A percentile compares a stretch with the other conserved stretches of the same genome.
Evolutionary conservation across 1,284 basidiomycete genomes (phyloP).

Genomic region (Spongiforma sp.): DNA sequence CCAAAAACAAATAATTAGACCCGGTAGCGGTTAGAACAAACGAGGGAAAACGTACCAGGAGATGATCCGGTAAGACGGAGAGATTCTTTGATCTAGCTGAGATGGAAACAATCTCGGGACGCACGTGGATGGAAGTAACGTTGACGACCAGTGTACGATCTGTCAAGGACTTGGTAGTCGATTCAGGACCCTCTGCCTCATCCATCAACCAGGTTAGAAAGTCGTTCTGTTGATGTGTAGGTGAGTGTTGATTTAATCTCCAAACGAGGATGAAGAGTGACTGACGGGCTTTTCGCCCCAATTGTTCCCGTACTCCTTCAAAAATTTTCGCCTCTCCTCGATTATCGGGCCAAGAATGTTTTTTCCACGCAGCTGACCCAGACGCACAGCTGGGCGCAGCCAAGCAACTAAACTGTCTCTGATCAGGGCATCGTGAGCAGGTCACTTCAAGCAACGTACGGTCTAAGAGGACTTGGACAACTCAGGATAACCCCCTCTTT

Average conservation of each 20-base stretch:
- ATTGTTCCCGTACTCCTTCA: conserved; percentile 40
- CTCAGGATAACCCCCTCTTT: conserved; percentile 8
- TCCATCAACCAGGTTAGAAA: conserved; percentile 51
- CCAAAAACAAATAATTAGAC: neutral
- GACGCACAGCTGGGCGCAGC: no score
- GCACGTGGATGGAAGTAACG: conserved; percentile 45
- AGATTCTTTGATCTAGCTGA: conserved; percentile 49
- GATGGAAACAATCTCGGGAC: neutral
- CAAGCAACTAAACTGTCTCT: no score
- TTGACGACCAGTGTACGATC: conserved; percentile 40
- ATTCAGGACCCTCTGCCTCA: conserved; percentile 39
- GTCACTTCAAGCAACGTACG: no score
- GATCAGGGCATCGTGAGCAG: no score
- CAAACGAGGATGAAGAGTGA: neutral
- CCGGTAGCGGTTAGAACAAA: conserved; percentile 4
- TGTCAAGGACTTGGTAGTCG: conserved; percentile 34
- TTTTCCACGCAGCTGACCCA: neutral
- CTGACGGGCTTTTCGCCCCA: conserved; percentile 45
- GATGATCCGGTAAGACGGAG: conserved; percentile 38
- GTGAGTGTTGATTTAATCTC: neutral
- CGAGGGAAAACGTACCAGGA: no score
- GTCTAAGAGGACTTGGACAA: neutral
- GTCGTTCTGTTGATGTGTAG: neutral
- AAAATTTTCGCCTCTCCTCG: conserved; percentile 37
- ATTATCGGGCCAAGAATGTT: conserved; percentile 39